Evolutionary conservation across 2,329 filamentous ascomycete genomes (phyloP).

Genomic region (Aureobasidium zeae): DNA sequence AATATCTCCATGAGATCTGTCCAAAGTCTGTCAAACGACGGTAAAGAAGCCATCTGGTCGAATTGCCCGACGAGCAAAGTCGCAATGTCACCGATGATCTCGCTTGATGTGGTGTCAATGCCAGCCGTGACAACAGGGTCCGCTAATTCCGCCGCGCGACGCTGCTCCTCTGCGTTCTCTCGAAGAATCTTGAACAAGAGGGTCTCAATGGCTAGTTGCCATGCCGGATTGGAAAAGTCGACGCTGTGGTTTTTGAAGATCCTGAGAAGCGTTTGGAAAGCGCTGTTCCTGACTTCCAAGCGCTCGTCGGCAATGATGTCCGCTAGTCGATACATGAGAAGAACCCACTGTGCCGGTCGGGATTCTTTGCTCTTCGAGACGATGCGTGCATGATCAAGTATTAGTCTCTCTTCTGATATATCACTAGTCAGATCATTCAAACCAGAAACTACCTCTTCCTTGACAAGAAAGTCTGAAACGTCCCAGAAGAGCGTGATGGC

Average conservation of each 20-base stretch:
- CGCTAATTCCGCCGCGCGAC: constrained; percentile 18
- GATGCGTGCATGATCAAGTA: constrained; percentile 6
- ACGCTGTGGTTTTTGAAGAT: constrained; percentile 90
- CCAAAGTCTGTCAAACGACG: constrained; percentile 66
- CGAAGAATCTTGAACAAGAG: constrained; percentile 68
- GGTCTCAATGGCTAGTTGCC: constrained; percentile 71
- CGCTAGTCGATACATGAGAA: constrained; percentile 62
- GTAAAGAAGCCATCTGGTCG: constrained; percentile 56
- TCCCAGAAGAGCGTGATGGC: constrained; percentile 96
- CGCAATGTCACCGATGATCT: constrained; percentile 64
- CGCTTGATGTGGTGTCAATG: constrained; percentile 57
- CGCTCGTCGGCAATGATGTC: constrained; percentile 62
- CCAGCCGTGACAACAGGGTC: not conserved
- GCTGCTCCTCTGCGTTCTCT: constrained; percentile 20
- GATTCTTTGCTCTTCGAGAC: constrained; percentile 35
- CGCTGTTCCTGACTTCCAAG: constrained; percentile 71
- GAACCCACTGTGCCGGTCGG: constrained; percentile 67
- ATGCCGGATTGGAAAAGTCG: constrained; percentile 65
- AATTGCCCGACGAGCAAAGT: constrained; percentile 68
- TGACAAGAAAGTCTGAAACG: constrained; percentile 73
- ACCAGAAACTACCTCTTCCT: constrained; percentile 34
- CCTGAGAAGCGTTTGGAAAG: constrained; percentile 79
- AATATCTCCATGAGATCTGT: constrained; percentile 62
- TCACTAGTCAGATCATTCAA: constrained; percentile 24
- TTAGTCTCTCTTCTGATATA: constrained; percentile 35